Evolutionary conservation across 2,329 filamentous ascomycete genomes (phyloP).

Genomic region (Penicillium sp.): DNA sequence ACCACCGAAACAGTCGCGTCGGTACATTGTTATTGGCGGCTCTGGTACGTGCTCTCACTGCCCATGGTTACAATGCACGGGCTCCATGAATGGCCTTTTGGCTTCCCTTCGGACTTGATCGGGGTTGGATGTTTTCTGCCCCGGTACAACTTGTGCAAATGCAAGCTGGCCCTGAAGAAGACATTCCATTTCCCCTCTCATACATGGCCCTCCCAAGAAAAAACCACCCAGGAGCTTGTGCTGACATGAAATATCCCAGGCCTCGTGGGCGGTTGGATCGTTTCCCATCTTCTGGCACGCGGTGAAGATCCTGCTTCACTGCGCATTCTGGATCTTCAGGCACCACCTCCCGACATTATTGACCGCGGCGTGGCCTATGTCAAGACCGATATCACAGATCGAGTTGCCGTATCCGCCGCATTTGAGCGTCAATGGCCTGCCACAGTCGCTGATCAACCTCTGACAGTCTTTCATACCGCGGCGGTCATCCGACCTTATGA

Average conservation of each 20-base stretch:
- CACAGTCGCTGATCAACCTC: conserved; percentile 38
- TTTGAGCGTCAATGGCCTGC: conserved; percentile 46
- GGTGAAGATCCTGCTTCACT: conserved; percentile 49
- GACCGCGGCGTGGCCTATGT: conserved; percentile 41
- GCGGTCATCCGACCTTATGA: conserved; percentile 50
- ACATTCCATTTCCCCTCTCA: too few relatives aligned
- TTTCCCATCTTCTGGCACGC: conserved; percentile 48
- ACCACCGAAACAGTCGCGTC: conserved; percentile 33
- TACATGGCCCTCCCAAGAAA: too few relatives aligned
- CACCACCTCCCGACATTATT: conserved; percentile 42
- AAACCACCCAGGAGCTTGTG: too few relatives aligned
- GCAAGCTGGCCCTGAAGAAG: too few relatives aligned
- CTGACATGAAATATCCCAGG: conserved; percentile 30
- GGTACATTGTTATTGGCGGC: conserved; percentile 38
- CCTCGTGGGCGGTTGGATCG: conserved; percentile 52
- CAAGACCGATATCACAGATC: conserved; percentile 48
- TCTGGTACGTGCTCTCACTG: conserved; percentile 23
- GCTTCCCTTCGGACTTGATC: background rate
- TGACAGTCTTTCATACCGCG: conserved; percentile 55
- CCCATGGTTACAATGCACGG: too few relatives aligned
- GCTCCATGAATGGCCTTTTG: background rate
- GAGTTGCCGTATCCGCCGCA: conserved; percentile 39
- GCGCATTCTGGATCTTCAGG: conserved; percentile 49
- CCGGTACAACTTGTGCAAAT: background rate
- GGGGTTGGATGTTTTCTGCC: background rate